A percentile compares a stretch with the other conserved stretches of the same genome.
phyloP scores from a whole-genome alignment of 148 eudicot genomes.

The Chenopodium formosanum region DNA sequence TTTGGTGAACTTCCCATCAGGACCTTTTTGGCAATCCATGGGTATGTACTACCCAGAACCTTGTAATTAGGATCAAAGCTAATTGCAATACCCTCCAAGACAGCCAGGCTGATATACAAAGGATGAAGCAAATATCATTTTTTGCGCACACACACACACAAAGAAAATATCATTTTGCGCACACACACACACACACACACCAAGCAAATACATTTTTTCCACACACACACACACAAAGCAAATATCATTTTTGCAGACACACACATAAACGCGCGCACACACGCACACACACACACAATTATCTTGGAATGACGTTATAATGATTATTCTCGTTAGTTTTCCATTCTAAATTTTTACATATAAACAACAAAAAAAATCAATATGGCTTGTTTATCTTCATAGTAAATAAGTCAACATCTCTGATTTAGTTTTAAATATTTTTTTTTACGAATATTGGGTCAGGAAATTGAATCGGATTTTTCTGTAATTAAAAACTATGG shows the following conservation, averaged over 20 bases:
- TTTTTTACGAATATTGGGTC: too few species aligned
- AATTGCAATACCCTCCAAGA: constrained; percentile 91
- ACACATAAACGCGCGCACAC: not conserved
- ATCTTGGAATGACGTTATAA: not conserved
- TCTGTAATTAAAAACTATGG: too few species aligned
- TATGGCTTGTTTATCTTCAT: not conserved
- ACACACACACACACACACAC: not conserved
- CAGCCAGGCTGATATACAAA: constrained; percentile 68
- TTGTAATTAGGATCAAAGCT: constrained; percentile 76
- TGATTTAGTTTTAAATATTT: too few species aligned
- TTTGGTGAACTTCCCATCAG: constrained; percentile 77
- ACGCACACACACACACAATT: not conserved
- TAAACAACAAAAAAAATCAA: not conserved
- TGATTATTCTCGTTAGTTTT: not conserved
- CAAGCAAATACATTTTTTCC: not conserved
- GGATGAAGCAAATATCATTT: not conserved
- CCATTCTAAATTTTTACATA: not conserved
- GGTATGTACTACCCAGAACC: constrained; percentile 94
- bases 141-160: not conserved
- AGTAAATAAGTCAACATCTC: too few species aligned
- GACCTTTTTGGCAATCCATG: constrained; percentile 93
- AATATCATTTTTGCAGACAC: not conserved
- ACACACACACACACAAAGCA: not conserved
- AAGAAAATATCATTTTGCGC: too few species aligned
- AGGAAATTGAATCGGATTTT: too few species aligned